Evolutionary conservation across 306 rosid species (phyloP), one percentile per base, ranked within the genome.

Genomic region (Carpinus viminea): DNA sequence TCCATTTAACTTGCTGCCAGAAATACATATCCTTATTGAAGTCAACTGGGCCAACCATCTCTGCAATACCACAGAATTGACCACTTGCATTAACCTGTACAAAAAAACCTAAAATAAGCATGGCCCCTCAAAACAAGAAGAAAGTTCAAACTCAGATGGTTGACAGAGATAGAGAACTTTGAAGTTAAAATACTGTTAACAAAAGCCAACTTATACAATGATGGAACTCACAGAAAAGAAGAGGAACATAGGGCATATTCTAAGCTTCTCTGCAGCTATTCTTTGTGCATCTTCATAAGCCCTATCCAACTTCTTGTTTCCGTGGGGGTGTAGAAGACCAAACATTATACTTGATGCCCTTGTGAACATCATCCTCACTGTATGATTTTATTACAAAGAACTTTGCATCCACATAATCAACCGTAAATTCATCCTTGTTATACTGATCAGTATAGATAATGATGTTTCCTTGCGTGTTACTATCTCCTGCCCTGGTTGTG

Each of bases 1-100:
- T 91, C 98, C 98, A 94, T 86, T 94, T 94, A 83, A 91, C 97
- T 82, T 94, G 98, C 89, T 94, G 98, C 97, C 98, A 94, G 74
- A 94, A 94, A 86, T 91, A 94, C 98, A 92, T 89, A 80, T 94
- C 96, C 87, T 77, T 91, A 73, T 81, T 78, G 81, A 89, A 92
- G 80, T 94, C 98, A 72, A 92, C 95, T 3, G 89, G 80, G 34
- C 97, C 96, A 74, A 75, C 73, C 94, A 94, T 94, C 90, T 94
- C 97, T 0, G 94, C 96, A 20, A 92, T 88, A 31, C 98, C 97
- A 54, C 98, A 92, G 73, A 94, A 94, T 74, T 94, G 98, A 70
- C 96, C 98, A 56, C 98, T 94, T 48, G 96, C 94, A 86, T 94
- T 94, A 68, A 94, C 98, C 98, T 94, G 78, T 55, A 82, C 79